Evolutionary conservation across 371 early-diverging fungal species (phyloP).

Genomic region (Rhizopus delemar): DNA sequence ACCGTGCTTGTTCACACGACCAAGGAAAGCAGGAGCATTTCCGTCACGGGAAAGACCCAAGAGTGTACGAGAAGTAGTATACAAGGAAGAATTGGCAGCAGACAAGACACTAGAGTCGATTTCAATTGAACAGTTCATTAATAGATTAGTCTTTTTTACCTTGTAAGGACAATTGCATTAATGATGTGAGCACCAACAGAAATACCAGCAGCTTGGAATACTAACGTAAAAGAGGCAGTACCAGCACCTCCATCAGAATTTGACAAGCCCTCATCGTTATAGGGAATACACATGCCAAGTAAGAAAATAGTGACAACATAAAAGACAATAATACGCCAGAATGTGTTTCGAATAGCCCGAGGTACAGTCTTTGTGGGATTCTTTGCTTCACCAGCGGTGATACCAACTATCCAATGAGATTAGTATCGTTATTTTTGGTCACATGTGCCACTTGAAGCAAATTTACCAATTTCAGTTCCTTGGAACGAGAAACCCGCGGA

Average conservation of each 20-base stretch:
- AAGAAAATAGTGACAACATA: slow-evolving; percentile 67
- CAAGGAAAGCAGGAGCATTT: slow-evolving; percentile 63
- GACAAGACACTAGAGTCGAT: slow-evolving; percentile 55
- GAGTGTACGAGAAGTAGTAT: slow-evolving; percentile 68
- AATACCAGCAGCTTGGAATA: slow-evolving; percentile 67
- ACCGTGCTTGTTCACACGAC: slow-evolving; percentile 52
- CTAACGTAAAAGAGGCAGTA: slow-evolving; percentile 70
- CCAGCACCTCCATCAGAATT: slow-evolving; percentile 45
- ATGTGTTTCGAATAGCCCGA: slow-evolving; percentile 69
- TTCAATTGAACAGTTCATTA: not conserved
- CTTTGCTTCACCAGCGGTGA: slow-evolving; percentile 74
- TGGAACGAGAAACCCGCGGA: slow-evolving; percentile 84
- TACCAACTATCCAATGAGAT: slow-evolving; percentile 52
- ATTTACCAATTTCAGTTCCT: slow-evolving; percentile 70
- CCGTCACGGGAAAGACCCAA: slow-evolving; percentile 65
- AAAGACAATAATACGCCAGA: slow-evolving; percentile 75
- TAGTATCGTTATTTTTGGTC: not conserved
- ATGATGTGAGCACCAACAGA: slow-evolving; percentile 64
- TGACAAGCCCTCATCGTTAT: slow-evolving; percentile 51
- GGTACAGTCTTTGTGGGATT: slow-evolving; percentile 75
- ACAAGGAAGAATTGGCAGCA: slow-evolving; percentile 72
- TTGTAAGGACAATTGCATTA: slow-evolving; percentile 68
- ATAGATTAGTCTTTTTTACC: slow-evolving; percentile 1
- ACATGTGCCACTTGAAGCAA: slow-evolving; percentile 6
- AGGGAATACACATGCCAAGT: slow-evolving; percentile 70